Evolutionary conservation across 192 early-diverging fungal species (phyloP).

Genomic region (Piromyces finnis): DNA sequence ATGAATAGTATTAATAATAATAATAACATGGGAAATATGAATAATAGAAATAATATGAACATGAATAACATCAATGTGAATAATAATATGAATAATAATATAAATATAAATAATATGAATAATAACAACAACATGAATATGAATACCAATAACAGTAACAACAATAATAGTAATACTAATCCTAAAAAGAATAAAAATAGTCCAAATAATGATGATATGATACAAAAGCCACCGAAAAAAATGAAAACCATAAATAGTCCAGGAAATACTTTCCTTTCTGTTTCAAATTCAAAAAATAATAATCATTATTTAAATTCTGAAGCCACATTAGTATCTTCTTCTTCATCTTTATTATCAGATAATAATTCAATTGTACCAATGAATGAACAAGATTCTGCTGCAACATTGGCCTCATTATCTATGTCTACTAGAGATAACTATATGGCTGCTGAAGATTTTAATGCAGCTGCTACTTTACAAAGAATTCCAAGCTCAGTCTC

Average conservation of each 20-base stretch:
- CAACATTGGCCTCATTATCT: neutral
- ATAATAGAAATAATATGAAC: neutral
- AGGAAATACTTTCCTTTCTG: neutral
- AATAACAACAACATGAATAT: neutral
- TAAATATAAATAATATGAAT: neutral
- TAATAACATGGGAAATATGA: neutral
- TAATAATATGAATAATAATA: neutral
- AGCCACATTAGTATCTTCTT: neutral
- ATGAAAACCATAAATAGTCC: neutral
- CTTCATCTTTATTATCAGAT: neutral
- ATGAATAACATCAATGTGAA: neutral
- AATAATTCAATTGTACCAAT: neutral
- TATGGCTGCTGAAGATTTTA: neutral
- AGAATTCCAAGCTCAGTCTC: neutral
- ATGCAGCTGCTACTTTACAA: neutral
- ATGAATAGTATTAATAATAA: neutral
- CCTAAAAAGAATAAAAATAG: neutral
- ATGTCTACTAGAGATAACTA: neutral
- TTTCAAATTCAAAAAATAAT: neutral
- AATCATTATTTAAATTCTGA: neutral
- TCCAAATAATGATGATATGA: neutral
- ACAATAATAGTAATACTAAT: neutral
- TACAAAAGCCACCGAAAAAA: neutral
- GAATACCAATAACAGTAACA: neutral
- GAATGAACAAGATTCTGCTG: neutral